Evolutionary conservation across 164 flowering plant species (phyloP), one percentile per base, ranked within the genome.

Genomic region (Piper betle): DNA sequence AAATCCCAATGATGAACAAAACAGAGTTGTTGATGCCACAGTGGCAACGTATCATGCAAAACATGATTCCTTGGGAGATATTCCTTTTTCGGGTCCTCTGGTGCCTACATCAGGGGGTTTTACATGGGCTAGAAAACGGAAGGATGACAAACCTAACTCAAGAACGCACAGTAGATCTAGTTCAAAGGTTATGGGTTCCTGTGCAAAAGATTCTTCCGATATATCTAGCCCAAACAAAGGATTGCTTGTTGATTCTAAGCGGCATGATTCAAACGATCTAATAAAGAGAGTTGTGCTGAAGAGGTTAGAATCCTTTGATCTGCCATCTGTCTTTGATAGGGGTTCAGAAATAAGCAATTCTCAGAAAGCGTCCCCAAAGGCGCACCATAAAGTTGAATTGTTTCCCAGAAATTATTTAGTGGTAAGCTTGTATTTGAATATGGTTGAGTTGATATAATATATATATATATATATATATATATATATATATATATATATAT

Each of bases 101-200:
- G 82, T 25, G 33, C 33, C 33, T 25, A 25, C 80, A 39, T 86
- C 97, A 61, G 86, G 89, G 73, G 92, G 94, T n/a, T 93, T 93
- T 77, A 87, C 94, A 53, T 87, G 98, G 98, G 97, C 86, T 3
- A 87, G 73, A 72, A 81, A 80, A 65, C 75, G 85, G 68, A 78
- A 73, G 66, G 91, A 84, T 61, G 89, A 81, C 54, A 66, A 62
- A 9, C 61, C 78, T 37, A 75, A 75, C 17, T 59, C 60, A 48
- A 82, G 80, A 74, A 79, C 86, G 17, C 82, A 79, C 58, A 78
- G 75, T 69, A 73, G 93, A 67, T 84, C 95, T 59, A 84, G 77
- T 65, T 87, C 97, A 37, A 80, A 78, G 72, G 77, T 84, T 66
- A 75, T 78, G 16, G 60, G 69, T 60, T 73, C 70, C 39, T 71